Conservation (phyloP, 768 basidiomycete genomes). For the Sporobolomyces pararoseus region DNA sequence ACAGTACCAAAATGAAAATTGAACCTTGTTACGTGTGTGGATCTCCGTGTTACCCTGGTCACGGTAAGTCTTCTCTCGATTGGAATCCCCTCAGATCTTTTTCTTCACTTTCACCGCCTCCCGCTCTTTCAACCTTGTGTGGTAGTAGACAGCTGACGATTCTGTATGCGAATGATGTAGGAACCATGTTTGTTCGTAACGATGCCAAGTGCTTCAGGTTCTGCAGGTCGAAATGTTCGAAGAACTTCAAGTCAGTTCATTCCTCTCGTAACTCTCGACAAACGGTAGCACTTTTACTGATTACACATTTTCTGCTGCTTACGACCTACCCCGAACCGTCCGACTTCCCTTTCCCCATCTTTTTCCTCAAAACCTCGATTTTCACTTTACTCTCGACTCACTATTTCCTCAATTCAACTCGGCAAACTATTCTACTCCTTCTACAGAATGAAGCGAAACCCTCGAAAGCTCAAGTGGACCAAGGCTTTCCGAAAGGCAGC, state of each 20-base stretch:
- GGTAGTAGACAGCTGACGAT: constrained; percentile 12
- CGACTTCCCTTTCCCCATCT: background rate
- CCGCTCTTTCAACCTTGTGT: background rate
- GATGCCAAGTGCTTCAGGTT: constrained; percentile 97
- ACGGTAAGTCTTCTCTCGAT: constrained; percentile 57
- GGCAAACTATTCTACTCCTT: background rate
- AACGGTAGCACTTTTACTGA: background rate
- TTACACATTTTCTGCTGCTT: background rate
- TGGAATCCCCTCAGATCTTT: background rate
- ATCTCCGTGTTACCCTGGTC: constrained; percentile 91
- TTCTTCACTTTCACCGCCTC: constrained; percentile 2
- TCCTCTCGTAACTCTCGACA: background rate
- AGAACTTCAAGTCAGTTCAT: constrained; percentile 87
- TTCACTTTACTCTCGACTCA: background rate
- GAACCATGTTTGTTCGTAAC: constrained; percentile 93
- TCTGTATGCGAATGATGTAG: constrained; percentile 50
- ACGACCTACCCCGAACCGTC: background rate
- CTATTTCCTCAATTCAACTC: background rate
- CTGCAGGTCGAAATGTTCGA: constrained; percentile 98
- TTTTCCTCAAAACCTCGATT: background rate
- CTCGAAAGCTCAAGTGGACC: constrained; percentile 97
- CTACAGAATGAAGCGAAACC: constrained; percentile 94
- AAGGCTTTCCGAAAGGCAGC: constrained; percentile 98
- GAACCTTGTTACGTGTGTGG: constrained; percentile 99
- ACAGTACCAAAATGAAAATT: constrained; percentile 48